These are phyloP conservation scores for Diaporthe vaccinii DNA, from an alignment of 2,329 filamentous ascomycete genomes.

Conservation along the genomic window DNA sequence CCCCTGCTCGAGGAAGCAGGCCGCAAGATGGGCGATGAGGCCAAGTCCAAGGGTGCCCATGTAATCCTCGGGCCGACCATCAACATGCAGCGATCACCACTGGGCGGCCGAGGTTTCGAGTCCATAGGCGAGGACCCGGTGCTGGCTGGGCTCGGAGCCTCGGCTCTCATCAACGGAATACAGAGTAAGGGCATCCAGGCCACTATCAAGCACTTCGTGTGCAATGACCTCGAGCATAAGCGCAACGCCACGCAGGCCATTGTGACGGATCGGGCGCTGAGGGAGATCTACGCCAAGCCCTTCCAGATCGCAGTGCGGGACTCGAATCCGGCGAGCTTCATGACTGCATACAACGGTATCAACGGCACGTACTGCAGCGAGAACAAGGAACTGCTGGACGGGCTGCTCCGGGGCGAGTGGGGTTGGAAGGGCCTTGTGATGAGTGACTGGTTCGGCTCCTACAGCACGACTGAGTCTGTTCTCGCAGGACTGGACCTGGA, in stretches of 20 bases:
- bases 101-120: conserved; percentile 72
- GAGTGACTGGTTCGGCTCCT: conserved; percentile 72
- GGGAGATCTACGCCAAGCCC: conserved; percentile 70
- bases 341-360: conserved; percentile 72
- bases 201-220: conserved; percentile 72
- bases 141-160: conserved; percentile 67
- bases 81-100: conserved; percentile 72
- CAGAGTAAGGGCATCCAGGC: conserved; percentile 69
- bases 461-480: conserved; percentile 64
- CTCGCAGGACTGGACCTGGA: conserved; percentile 69
- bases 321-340: conserved; percentile 65
- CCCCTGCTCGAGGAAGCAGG: conserved; percentile 65
- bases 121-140: conserved; percentile 71
- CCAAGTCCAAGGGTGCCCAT: conserved; percentile 69
- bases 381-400: conserved; percentile 63
- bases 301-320: conserved; percentile 70
- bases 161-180: conserved; percentile 67
- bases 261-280: conserved; percentile 67
- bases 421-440: conserved; percentile 69
- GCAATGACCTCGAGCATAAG: conserved; percentile 72
- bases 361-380: conserved; percentile 70
- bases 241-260: conserved; percentile 68
- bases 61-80: conserved; percentile 73
- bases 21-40: conserved; percentile 65
- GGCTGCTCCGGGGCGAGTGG: conserved; percentile 69